A percentile compares a stretch with the other conserved stretches of the same genome.
phyloP scores from a whole-genome alignment of 1,139 yeast genomes.

The Blastobotrys petasosporus region DNA sequence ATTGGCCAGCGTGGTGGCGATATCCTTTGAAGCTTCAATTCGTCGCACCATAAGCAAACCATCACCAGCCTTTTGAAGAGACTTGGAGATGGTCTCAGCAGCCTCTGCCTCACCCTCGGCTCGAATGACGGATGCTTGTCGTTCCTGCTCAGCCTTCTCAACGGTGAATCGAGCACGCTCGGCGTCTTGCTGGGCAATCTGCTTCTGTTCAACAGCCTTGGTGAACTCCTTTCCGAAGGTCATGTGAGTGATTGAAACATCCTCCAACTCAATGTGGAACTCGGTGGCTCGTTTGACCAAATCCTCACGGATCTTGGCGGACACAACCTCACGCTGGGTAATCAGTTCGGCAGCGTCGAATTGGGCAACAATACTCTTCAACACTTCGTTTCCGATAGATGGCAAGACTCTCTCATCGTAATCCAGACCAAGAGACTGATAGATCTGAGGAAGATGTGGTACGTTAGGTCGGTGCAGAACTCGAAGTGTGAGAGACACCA shows the following conservation, averaged over 20 bases:
- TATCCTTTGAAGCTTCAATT: conserved; percentile 93
- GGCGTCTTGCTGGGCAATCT: conserved; percentile 98
- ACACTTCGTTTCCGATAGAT: conserved; percentile 92
- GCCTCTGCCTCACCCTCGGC: conserved; percentile 99
- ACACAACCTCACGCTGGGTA: conserved; percentile 93
- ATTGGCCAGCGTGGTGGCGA: conserved; percentile 78
- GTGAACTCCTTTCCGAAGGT: conserved; percentile 96
- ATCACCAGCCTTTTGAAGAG: conserved; percentile 91
- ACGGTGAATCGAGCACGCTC: conserved; percentile 94
- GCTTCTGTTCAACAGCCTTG: conserved; percentile 97
- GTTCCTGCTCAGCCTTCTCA: conserved; percentile 95
- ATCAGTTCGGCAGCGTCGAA: conserved; percentile 97
- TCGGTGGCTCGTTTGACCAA: conserved; percentile 78
- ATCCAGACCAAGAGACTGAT: conserved; percentile 86
- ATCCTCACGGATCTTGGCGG: conserved; percentile 84
- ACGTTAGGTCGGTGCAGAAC: conserved; percentile 95
- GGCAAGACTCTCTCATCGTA: conserved; percentile 97
- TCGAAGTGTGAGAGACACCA: conserved; percentile 87
- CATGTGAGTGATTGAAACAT: conserved; percentile 97
- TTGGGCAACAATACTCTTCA: conserved; percentile 94
- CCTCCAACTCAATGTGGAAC: conserved; percentile 88
- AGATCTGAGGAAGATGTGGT: conserved; percentile 69
- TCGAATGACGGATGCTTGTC: conserved; percentile 88
- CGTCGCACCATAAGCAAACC: conserved; percentile 91
- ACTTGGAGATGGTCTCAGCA: conserved; percentile 91